phyloP scores from a whole-genome alignment of 2,329 filamentous ascomycete species.

The Aurifilum marmelostoma region DNA sequence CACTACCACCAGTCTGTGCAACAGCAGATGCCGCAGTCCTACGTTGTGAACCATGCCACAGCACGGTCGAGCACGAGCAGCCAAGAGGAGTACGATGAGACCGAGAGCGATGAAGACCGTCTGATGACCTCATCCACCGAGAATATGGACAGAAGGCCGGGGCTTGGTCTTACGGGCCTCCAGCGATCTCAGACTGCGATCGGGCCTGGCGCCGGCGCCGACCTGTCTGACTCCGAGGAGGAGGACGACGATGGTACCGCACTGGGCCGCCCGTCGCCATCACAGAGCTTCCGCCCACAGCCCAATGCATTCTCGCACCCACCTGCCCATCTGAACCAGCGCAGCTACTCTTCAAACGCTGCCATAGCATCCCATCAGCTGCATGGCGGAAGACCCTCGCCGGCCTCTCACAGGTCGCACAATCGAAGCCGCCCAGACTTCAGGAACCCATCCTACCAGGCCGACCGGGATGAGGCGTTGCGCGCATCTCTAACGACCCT shows the following conservation, averaged over 20 bases:
- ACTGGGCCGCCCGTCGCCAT: slow-evolving; percentile 64
- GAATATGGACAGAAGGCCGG: slow-evolving; percentile 43
- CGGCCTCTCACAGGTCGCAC: slow-evolving; percentile 52
- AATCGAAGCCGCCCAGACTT: slow-evolving; percentile 60
- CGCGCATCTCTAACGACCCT: slow-evolving; percentile 93
- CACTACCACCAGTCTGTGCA: slow-evolving; percentile 43
- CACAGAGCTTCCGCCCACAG: slow-evolving; percentile 74
- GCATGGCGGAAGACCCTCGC: slow-evolving; percentile 29
- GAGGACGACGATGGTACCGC: slow-evolving; percentile 81
- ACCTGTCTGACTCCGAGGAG: slow-evolving; percentile 46
- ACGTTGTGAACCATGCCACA: slow-evolving; percentile 45
- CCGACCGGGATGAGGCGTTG: slow-evolving; percentile 90
- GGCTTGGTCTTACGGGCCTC: slow-evolving; percentile 27
- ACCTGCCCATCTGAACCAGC: slow-evolving; percentile 55
- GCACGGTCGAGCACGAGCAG: slow-evolving; percentile 65
- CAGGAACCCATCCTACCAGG: slow-evolving; percentile 74
- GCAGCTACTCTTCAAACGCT: slow-evolving; percentile 54
- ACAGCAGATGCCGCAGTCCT: slow-evolving; percentile 40
- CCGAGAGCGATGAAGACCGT: slow-evolving; percentile 84
- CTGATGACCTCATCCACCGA: slow-evolving; percentile 63
- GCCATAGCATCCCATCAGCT: slow-evolving; percentile 50
- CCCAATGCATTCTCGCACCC: slow-evolving; percentile 93
- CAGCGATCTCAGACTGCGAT: slow-evolving; percentile 42
- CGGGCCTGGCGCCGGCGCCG: slow-evolving; percentile 43
- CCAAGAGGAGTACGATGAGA: slow-evolving; percentile 94